Evolutionary conservation across 129 eudicot species (phyloP), one percentile per base, ranked within the genome.

Genomic region (Erigeron canadensis): DNA sequence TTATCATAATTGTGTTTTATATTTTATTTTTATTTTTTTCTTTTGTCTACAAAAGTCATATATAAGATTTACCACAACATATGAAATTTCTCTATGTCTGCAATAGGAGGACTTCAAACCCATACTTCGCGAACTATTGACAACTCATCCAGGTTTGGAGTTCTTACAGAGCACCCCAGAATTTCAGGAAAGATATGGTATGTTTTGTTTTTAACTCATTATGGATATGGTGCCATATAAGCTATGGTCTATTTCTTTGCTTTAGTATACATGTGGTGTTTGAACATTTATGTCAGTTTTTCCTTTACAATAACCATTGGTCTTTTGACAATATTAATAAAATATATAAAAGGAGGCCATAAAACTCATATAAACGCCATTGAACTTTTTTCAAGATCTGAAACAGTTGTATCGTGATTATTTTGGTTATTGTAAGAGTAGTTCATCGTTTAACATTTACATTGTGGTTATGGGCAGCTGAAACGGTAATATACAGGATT

Each of bases 181-280:
- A 77, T 91, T 91, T 80, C 97, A 91, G 82, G 97, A 91, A 74
- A 84, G 97, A 91, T 91, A 88, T 82, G 97, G 97, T 91, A 82
- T 57, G 74, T 47, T 75, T 9, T 22, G 21, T 46, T 42, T 37
- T 10, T 63, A 40, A 8, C 42, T 42, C 57, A 38, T 48, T 28
- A 16, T 40, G 15, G 15, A 41, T 16, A 43, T 65, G 53, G 15
- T 11, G 37, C 34, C 6, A 18, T 19, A 2, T 22, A 57, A 57
- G 38, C 4, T 23, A 22, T 57, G 4, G 38, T 22, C 8, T 45
- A 50, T 50, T 11, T 50, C 7, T 60, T 60, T 60, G 19, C 66
- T 60, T 59, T 28, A 59, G 11, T 11, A 53, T 63, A 10, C 50
- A 5, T 64, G 54, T 7, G 9, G 18, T 66, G 54, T 61, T 7